Percentiles rank a stretch among this genome's conserved stretches.
Conservation (phyloP, 139 green algal genomes). For the Gonium pectorale region DNA sequence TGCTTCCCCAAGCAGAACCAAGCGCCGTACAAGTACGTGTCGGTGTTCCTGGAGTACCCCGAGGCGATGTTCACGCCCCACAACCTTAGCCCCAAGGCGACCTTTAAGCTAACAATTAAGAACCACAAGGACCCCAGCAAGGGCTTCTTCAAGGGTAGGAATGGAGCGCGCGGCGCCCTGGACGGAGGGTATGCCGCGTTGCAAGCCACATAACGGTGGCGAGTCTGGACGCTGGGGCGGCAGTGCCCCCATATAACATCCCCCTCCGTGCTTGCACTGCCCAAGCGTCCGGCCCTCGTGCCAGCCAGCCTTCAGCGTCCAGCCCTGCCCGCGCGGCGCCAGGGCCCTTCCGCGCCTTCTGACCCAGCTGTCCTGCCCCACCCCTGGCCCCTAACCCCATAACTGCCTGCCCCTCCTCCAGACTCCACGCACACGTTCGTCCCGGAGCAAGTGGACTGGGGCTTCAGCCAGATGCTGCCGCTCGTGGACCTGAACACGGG, state of each 20-base stretch:
- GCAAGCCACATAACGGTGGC: no score
- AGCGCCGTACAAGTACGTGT: conserved; percentile 45
- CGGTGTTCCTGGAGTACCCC: conserved; percentile 83
- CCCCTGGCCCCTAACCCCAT: no score
- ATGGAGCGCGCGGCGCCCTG: background rate
- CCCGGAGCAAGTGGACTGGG: conserved; percentile 82
- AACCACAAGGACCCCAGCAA: conserved; percentile 72
- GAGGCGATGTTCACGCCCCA: conserved; percentile 68
- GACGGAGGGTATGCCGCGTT: no score
- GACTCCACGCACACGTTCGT: conserved; percentile 84
- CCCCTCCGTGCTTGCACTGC: no score
- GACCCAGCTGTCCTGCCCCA: no score
- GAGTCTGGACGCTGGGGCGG: no score
- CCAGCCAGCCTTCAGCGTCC: no score
- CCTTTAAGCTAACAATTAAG: conserved; percentile 86
- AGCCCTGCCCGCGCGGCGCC: no score
- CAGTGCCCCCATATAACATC: no score
- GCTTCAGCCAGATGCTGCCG: conserved; percentile 88
- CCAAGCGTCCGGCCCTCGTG: no score
- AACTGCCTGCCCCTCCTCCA: conserved; percentile 42
- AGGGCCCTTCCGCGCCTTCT: no score
- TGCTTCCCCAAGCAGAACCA: conserved; percentile 79
- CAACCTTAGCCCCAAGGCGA: conserved; percentile 73
- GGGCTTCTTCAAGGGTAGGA: conserved; percentile 73
- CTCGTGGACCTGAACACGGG: conserved; percentile 70